Percentiles rank a stretch among this genome's conserved stretches.
Evolutionary conservation across 768 basidiomycete genomes (phyloP).

Genomic region (Auricularia sp.): DNA sequence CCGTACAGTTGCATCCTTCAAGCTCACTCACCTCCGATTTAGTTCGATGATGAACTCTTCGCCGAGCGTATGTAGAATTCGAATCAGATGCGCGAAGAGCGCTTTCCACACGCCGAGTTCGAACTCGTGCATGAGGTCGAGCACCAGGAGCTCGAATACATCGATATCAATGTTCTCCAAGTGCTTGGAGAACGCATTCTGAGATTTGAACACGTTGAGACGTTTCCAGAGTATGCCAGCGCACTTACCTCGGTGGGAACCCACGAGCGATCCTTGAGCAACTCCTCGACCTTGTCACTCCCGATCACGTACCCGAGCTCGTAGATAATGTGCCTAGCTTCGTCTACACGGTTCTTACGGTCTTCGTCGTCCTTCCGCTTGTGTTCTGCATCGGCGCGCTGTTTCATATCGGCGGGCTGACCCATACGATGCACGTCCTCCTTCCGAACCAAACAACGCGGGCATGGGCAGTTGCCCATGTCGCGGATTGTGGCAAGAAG

Average conservation of each 20-base stretch:
- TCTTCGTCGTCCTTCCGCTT: constrained; percentile 11
- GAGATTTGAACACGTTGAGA: no score
- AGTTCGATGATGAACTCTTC: no score
- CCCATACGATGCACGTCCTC: constrained; percentile 23
- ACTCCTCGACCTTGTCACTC: background rate
- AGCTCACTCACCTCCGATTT: no score
- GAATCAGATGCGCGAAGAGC: no score
- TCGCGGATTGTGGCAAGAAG: constrained; percentile 29
- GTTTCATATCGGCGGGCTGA: constrained; percentile 9
- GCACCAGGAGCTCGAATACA: no score
- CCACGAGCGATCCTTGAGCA: background rate
- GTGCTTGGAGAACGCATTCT: no score
- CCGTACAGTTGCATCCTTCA: no score
- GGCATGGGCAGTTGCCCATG: constrained; percentile 31
- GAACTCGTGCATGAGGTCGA: no score
- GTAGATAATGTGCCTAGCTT: background rate
- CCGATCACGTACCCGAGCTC: background rate
- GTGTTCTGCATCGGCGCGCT: background rate
- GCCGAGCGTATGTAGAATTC: no score
- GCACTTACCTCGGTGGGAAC: background rate
- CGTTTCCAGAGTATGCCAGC: no score
- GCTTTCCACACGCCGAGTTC: no score
- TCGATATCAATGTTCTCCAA: no score
- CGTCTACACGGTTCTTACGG: constrained; percentile 7
- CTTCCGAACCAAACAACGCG: constrained; percentile 26